Percentiles rank a stretch among this genome's conserved stretches.
Evolutionary conservation across 208 protist species (phyloP).

Genomic region (Trypanosoma rangeli): DNA sequence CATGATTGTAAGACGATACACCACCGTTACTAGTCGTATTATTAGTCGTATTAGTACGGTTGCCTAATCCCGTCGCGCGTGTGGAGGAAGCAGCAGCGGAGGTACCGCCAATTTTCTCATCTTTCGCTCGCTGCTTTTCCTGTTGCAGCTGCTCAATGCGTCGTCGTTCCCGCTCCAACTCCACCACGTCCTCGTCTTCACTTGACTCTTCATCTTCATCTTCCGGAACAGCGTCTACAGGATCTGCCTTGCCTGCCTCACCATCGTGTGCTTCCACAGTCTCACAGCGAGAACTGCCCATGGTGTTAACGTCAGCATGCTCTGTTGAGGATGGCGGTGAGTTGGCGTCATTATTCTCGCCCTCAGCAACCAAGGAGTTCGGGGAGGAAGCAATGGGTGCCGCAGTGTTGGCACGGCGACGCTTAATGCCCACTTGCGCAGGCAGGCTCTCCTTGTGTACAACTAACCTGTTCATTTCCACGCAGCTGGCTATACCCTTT

Average conservation of each 20-base stretch:
- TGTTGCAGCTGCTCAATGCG: slow-evolving; percentile 48
- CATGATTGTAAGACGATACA: slow-evolving; percentile 50
- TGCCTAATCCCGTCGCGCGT: background rate
- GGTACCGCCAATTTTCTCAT: slow-evolving; percentile 12
- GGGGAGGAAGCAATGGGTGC: too few species aligned
- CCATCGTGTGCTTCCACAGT: slow-evolving; percentile 4
- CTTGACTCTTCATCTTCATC: slow-evolving; percentile 8
- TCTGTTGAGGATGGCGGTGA: too few species aligned
- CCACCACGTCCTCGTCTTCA: slow-evolving; percentile 34
- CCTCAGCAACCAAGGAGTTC: too few species aligned
- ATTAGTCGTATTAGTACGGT: slow-evolving; percentile 10
- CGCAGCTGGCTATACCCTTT: background rate
- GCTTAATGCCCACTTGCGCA: slow-evolving; percentile 56
- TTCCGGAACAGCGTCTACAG: background rate
- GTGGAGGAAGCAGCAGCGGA: background rate
- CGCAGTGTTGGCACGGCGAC: slow-evolving; percentile 37
- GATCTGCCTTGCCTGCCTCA: background rate
- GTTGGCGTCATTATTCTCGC: too few species aligned
- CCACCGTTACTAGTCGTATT: slow-evolving; percentile 2
- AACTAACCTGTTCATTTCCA: slow-evolving; percentile 16
- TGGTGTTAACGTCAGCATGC: too few species aligned
- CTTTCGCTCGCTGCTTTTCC: slow-evolving; percentile 27
- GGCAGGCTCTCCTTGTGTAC: slow-evolving; percentile 69
- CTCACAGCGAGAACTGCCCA: too few species aligned
- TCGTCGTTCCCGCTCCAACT: slow-evolving; percentile 48